Percentiles rank a stretch among this genome's conserved stretches.
Conservation (phyloP, 148 eudicot species). For the Polygonum maritimum region DNA sequence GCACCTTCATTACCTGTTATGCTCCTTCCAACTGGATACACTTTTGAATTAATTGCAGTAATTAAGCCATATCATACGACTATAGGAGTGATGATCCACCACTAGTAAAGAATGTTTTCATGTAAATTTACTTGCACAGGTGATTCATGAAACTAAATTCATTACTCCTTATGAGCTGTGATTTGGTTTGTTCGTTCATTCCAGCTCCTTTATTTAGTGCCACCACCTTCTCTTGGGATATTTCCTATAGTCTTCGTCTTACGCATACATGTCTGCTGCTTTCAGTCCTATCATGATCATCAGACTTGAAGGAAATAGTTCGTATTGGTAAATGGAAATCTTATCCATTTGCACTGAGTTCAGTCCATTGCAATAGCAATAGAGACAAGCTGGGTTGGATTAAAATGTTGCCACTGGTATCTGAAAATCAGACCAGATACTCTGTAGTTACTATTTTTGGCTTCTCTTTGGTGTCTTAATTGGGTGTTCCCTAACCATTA, state of each 20-base stretch:
- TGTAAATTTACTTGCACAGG: not conserved
- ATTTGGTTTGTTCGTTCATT: not conserved
- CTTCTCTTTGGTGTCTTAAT: not conserved
- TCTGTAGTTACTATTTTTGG: not conserved
- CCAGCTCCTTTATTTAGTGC: not conserved
- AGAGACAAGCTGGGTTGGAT: not conserved
- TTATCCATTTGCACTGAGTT: not conserved
- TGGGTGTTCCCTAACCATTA: not conserved
- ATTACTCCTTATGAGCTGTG: not conserved
- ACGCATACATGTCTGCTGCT: not conserved
- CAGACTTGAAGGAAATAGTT: not conserved
- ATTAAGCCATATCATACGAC: not conserved
- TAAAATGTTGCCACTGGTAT: not conserved
- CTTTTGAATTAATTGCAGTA: too few species aligned
- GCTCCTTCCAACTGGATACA: not conserved
- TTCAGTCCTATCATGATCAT: not conserved
- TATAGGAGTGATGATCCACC: not conserved
- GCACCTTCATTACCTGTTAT: not conserved
- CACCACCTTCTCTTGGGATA: not conserved
- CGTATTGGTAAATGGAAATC: not conserved
- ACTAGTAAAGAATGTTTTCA: not conserved
- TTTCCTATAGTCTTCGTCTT: not conserved
- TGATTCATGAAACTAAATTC: not conserved
- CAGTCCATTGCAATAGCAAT: not conserved
- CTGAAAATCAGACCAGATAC: not conserved